These are phyloP conservation scores for Termitomyces sp. DNA, from an alignment of 768 basidiomycete species.

Conservation along the genomic window DNA sequence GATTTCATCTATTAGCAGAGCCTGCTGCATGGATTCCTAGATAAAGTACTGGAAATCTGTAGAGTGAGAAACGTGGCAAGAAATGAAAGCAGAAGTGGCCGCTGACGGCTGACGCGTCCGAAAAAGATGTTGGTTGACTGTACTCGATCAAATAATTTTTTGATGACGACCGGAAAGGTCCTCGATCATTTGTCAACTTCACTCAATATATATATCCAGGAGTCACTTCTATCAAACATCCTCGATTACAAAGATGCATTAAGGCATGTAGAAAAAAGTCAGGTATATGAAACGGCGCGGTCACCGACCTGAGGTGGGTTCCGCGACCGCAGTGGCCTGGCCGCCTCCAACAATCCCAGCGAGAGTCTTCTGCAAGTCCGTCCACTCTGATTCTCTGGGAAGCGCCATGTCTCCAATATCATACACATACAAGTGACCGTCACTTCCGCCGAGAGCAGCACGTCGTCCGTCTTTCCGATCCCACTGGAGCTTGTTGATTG, in stretches of 20 bases:
- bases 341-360: constrained; percentile 59
- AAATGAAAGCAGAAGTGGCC: neutral
- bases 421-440: constrained; percentile 90
- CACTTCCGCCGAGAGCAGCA: constrained; percentile 85
- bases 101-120: neutral
- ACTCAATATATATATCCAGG: too few species aligned
- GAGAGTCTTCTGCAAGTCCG: constrained; percentile 83
- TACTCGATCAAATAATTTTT: constrained; percentile 5
- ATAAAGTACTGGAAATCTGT: neutral
- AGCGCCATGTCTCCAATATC: constrained; percentile 90
- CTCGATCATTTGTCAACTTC: constrained; percentile 1
- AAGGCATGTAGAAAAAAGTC: neutral
- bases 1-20: constrained; percentile 45
- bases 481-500: constrained; percentile 95
- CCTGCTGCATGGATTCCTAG: constrained; percentile 32
- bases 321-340: constrained; percentile 37
- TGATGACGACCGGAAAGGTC: constrained; percentile 12
- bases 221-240: neutral
- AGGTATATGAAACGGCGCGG: neutral
- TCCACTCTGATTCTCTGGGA: constrained; percentile 90
- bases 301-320: constrained; percentile 13
- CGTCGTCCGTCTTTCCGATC: constrained; percentile 90
- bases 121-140: neutral
- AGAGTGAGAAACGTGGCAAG: neutral
- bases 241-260: neutral